phyloP scores from a whole-genome alignment of 352 stramenopile genomes.

The Blastocystis sp. region DNA sequence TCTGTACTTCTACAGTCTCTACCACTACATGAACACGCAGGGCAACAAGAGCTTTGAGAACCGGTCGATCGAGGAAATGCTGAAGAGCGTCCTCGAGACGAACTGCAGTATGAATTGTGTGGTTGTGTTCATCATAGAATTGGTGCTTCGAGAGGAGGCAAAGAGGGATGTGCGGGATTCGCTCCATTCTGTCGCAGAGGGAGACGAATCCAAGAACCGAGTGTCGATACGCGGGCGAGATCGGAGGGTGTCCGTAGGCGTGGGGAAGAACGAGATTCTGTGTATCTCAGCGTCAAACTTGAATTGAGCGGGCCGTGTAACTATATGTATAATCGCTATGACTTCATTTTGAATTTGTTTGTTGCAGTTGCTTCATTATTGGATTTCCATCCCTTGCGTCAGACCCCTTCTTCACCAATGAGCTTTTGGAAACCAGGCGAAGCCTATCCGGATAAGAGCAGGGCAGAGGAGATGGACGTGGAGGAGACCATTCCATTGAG shows the following conservation, averaged over 20 bases:
- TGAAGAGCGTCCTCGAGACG: background rate
- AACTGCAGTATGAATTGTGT: background rate
- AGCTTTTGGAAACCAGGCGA: conserved; percentile 71
- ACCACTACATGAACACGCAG: background rate
- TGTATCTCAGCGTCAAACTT: background rate
- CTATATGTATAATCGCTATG: too few species aligned
- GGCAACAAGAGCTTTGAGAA: background rate
- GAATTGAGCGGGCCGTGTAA: too few species aligned
- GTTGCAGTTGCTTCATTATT: background rate
- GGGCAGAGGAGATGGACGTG: conserved; percentile 14
- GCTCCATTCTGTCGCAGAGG: background rate
- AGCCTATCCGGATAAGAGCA: conserved; percentile 31
- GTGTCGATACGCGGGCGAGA: background rate
- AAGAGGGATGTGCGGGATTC: background rate
- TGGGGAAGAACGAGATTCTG: background rate
- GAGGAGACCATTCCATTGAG: background rate
- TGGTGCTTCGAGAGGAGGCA: background rate
- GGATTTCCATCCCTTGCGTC: background rate
- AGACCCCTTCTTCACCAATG: background rate
- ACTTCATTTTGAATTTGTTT: conserved; percentile 10
- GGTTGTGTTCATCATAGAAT: background rate
- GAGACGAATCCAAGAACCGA: background rate
- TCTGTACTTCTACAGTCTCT: conserved; percentile 8
- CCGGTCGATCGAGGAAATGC: background rate
- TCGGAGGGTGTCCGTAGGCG: background rate